Conservation (phyloP, 345 rosid species). For the Viola odorata region DNA sequence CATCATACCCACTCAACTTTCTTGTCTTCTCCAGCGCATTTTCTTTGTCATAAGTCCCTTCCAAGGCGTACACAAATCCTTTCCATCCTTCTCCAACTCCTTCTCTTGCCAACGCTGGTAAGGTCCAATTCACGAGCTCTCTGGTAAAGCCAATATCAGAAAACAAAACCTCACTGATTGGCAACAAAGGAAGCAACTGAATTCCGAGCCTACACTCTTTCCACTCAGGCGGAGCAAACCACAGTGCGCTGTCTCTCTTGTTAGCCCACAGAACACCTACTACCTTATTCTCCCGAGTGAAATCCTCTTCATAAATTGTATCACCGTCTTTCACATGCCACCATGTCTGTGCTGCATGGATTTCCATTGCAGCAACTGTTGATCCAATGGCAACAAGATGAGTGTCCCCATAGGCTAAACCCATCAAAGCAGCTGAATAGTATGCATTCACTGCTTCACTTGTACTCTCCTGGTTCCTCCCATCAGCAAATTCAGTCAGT, state of each 20-base stretch:
- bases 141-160: constrained; percentile 48
- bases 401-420: constrained; percentile 86
- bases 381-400: constrained; percentile 67
- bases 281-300: constrained; percentile 67
- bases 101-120: constrained; percentile 60
- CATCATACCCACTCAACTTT: constrained; percentile 51
- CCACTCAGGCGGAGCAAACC: constrained; percentile 85
- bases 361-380: constrained; percentile 63
- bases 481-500: constrained; percentile 75
- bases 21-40: constrained; percentile 57
- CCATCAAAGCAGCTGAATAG: constrained; percentile 86
- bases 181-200: constrained; percentile 69
- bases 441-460: constrained; percentile 91
- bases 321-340: constrained; percentile 78
- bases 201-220: constrained; percentile 83
- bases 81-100: constrained; percentile 92
- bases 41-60: constrained; percentile 60
- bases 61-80: constrained; percentile 79
- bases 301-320: constrained; percentile 47
- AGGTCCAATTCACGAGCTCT: constrained; percentile 77
- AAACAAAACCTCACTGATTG: constrained; percentile 65
- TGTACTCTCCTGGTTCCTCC: constrained; percentile 88
- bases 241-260: constrained; percentile 82
- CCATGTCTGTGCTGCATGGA: constrained; percentile 85
- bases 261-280: constrained; percentile 87